Conservation (phyloP, 441 rosid species). For the Populus tomentosa region DNA sequence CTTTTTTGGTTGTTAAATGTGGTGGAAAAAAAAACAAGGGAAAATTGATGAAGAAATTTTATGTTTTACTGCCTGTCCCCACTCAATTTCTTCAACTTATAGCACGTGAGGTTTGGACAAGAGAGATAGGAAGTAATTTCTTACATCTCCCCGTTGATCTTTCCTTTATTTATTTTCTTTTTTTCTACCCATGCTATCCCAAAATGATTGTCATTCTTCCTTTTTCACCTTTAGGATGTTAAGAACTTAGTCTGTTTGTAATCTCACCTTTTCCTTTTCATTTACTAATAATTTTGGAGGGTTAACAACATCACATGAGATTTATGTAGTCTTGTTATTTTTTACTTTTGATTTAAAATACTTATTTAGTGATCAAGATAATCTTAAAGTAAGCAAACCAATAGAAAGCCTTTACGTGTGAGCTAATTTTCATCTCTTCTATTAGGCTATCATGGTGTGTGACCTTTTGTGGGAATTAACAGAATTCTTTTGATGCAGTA, state of each 20-base stretch:
- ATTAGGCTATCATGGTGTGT: background rate
- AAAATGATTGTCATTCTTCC: background rate
- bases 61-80: background rate
- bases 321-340: background rate
- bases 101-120: background rate
- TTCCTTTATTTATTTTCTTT: background rate
- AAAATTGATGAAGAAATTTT: background rate
- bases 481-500: conserved; percentile 58
- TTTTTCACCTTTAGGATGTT: background rate
- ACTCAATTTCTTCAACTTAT: background rate
- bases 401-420: background rate
- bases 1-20: background rate
- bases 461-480: background rate
- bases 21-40: background rate
- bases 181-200: background rate
- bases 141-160: background rate
- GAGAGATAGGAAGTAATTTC: background rate
- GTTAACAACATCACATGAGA: background rate
- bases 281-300: background rate
- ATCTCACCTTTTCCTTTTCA: background rate
- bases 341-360: background rate
- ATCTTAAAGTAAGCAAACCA: background rate
- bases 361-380: background rate
- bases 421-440: background rate
- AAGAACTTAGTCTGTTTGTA: background rate